Percentiles rank a stretch among this genome's conserved stretches.
Evolutionary conservation across 805 yeast species (phyloP).

Genomic region (Saturnispora dispora): DNA sequence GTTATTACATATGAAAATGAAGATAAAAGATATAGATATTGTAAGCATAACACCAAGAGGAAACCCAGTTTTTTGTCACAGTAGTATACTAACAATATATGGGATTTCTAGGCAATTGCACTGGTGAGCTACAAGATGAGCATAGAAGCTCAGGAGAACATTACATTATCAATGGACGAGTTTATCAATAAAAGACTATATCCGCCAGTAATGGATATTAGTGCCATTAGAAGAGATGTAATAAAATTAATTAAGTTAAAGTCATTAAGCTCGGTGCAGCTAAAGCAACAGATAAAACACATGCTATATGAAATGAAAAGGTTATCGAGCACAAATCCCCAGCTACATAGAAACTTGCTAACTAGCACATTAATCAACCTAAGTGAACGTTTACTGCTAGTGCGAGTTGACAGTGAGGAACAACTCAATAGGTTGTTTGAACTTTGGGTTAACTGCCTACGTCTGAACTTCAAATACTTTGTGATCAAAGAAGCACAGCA

Average conservation of each 20-base stretch:
- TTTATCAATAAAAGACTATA: neutral
- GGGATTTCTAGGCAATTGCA: neutral
- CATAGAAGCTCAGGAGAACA: neutral
- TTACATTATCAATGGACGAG: neutral
- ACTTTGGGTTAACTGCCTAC: constrained; percentile 10
- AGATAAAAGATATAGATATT: neutral
- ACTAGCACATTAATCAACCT: neutral
- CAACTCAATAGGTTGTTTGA: constrained; percentile 9
- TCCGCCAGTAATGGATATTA: neutral
- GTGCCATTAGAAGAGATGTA: neutral
- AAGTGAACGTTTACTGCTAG: neutral
- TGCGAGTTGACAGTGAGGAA: neutral
- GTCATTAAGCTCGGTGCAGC: neutral
- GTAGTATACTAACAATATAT: neutral
- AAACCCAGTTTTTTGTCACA: neutral
- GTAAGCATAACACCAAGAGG: neutral
- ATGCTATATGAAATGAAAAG: neutral
- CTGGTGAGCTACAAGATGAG: neutral
- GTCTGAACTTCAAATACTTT: constrained; percentile 10
- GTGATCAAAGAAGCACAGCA: constrained; percentile 1
- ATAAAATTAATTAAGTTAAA: neutral
- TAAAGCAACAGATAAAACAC: neutral
- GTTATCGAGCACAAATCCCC: neutral
- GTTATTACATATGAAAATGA: neutral
- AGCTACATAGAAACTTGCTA: neutral